Evolutionary conservation across 2,329 filamentous ascomycete species (phyloP).

Genomic region (Stromatinia cepivora): DNA sequence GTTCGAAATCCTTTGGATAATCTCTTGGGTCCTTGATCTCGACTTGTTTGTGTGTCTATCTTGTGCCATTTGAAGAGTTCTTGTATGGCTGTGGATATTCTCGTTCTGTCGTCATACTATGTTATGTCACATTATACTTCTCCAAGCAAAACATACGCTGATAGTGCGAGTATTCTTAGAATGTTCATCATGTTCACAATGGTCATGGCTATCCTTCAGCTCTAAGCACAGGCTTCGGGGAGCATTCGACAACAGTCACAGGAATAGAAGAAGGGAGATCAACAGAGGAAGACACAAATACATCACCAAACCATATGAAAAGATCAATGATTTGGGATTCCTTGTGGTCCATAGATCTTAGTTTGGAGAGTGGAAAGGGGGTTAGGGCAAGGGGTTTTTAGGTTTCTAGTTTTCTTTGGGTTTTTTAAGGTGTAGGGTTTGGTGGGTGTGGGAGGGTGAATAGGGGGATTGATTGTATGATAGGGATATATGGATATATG

Average conservation of each 20-base stretch:
- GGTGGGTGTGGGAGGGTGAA: too few species aligned
- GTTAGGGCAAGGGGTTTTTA: not conserved
- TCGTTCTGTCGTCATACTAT: not conserved
- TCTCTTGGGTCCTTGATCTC: slow-evolving; percentile 36
- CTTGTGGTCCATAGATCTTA: slow-evolving; percentile 61
- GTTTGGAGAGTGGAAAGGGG: slow-evolving; percentile 48
- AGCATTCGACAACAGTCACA: not conserved
- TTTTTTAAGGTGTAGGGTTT: too few species aligned
- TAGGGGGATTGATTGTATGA: too few species aligned
- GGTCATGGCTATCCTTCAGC: not conserved
- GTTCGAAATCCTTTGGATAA: slow-evolving; percentile 37
- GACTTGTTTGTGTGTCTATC: not conserved
- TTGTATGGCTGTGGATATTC: not conserved
- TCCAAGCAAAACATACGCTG: slow-evolving; percentile 28
- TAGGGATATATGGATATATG: too few species aligned
- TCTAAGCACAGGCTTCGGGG: not conserved
- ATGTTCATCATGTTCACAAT: slow-evolving; percentile 4
- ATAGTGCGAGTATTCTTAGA: slow-evolving; percentile 32
- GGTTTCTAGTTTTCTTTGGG: too few species aligned
- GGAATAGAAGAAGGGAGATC: not conserved
- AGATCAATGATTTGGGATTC: slow-evolving; percentile 62
- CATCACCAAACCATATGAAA: slow-evolving; percentile 41
- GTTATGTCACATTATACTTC: not conserved
- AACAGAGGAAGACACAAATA: slow-evolving; percentile 27
- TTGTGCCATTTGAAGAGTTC: not conserved